Evolutionary conservation across 805 yeast genomes (phyloP).

Genomic region (Trichomonascus vanleenenianus): DNA sequence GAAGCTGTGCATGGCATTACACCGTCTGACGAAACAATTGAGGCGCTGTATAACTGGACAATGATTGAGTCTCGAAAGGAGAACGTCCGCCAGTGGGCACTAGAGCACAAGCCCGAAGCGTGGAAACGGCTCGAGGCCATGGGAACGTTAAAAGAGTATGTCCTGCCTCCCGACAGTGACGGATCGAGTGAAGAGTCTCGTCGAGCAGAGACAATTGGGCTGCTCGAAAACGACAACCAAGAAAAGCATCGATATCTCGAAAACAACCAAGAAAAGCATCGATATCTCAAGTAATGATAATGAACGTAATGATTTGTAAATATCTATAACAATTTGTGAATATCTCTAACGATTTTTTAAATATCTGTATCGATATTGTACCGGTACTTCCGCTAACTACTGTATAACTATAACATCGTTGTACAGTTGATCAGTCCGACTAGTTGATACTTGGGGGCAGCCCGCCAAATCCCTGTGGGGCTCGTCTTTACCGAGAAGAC

Average conservation of each 20-base stretch:
- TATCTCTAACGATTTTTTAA: no score
- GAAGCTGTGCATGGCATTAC: constrained; percentile 29
- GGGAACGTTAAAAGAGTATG: constrained; percentile 24
- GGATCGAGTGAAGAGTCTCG: not conserved
- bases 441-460: no score
- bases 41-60: constrained; percentile 37
- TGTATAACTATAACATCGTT: no score
- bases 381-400: no score
- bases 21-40: constrained; percentile 21
- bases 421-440: no score
- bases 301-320: no score
- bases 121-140: constrained; percentile 34
- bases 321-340: no score
- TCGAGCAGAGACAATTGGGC: constrained; percentile 1
- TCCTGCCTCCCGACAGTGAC: constrained; percentile 25
- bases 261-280: not conserved
- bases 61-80: constrained; percentile 31
- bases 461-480: no score
- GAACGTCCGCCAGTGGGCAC: constrained; percentile 35
- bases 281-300: no score
- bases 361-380: not conserved
- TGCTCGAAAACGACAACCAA: not conserved
- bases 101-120: constrained; percentile 24
- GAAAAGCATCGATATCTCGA: constrained; percentile 1
- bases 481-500: no score